Conservation (phyloP, 148 eudicot species). For the Euryodendron excelsum region DNA sequence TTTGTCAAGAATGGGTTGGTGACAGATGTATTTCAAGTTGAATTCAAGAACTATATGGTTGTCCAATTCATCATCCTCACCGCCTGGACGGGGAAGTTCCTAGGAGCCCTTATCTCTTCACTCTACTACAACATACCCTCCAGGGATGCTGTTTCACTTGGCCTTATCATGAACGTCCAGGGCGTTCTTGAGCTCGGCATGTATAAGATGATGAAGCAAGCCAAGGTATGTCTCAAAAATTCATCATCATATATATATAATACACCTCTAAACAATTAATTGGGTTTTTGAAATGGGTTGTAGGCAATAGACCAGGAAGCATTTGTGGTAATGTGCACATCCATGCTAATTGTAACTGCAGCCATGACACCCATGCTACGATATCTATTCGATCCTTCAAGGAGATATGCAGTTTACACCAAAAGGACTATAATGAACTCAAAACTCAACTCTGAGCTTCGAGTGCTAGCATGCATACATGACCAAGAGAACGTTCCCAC, state of each 20-base stretch:
- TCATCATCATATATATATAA: no score
- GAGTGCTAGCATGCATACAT: constrained; percentile 15
- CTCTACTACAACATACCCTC: constrained; percentile 10
- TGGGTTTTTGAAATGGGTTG: constrained; percentile 5
- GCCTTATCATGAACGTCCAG: constrained; percentile 17
- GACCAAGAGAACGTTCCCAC: constrained; percentile 17
- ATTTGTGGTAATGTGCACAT: constrained; percentile 15
- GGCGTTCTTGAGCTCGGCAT: constrained; percentile 20
- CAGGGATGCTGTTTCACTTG: constrained; percentile 14
- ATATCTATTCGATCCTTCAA: constrained; percentile 20
- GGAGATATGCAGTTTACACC: constrained; percentile 15
- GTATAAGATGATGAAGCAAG: constrained; percentile 12
- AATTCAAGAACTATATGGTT: constrained; percentile 1
- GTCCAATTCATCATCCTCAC: constrained; percentile 7
- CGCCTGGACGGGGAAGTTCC: constrained; percentile 20
- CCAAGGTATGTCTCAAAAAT: constrained; percentile 3
- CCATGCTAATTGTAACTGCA: constrained; percentile 3
- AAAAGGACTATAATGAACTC: constrained; percentile 17
- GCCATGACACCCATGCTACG: constrained; percentile 4
- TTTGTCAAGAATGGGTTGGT: constrained; percentile 16
- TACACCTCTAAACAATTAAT: neutral
- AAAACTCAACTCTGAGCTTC: constrained; percentile 15
- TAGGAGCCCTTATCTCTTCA: constrained; percentile 14
- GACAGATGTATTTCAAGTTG: constrained; percentile 2
- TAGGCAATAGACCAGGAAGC: constrained; percentile 13